Evolutionary conservation across 1,284 basidiomycete species (phyloP).

Genomic region (Apiotrichum veenhuisii): DNA sequence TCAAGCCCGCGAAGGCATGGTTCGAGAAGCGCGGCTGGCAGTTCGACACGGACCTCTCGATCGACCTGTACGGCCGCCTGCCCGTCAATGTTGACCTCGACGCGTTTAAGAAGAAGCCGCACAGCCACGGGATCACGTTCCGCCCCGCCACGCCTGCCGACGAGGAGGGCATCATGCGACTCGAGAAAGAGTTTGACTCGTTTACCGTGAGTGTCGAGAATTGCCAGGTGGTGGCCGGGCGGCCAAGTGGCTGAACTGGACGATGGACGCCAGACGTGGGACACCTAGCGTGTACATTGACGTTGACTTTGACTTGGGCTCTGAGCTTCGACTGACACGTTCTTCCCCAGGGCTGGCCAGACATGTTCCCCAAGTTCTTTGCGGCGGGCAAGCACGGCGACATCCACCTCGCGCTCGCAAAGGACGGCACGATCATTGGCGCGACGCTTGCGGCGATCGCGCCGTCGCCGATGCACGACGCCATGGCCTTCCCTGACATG

Average conservation of each 20-base stretch:
- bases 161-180: conserved; percentile 10
- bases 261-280: no score
- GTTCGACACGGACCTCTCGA: neutral
- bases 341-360: conserved; percentile 33
- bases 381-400: conserved; percentile 14
- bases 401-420: conserved; percentile 15
- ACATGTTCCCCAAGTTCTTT: conserved; percentile 21
- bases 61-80: conserved; percentile 15
- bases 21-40: conserved; percentile 20
- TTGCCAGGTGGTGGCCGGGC: no score
- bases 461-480: conserved; percentile 4
- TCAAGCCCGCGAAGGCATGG: conserved; percentile 13
- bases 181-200: conserved; percentile 22
- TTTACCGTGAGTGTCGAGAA: conserved; percentile 16
- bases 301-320: no score
- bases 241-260: no score
- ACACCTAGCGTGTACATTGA: no score
- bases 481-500: conserved; percentile 19
- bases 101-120: conserved; percentile 8
- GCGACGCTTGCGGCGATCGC: conserved; percentile 21
- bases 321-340: conserved; percentile 1
- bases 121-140: conserved; percentile 16
- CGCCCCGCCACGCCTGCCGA: conserved; percentile 12
- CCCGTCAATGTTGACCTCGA: conserved; percentile 6
- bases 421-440: conserved; percentile 18